Base-by-base conservation (phyloP, 148 eudicot species). In the Mesembryanthemum crystallinum region DNA sequence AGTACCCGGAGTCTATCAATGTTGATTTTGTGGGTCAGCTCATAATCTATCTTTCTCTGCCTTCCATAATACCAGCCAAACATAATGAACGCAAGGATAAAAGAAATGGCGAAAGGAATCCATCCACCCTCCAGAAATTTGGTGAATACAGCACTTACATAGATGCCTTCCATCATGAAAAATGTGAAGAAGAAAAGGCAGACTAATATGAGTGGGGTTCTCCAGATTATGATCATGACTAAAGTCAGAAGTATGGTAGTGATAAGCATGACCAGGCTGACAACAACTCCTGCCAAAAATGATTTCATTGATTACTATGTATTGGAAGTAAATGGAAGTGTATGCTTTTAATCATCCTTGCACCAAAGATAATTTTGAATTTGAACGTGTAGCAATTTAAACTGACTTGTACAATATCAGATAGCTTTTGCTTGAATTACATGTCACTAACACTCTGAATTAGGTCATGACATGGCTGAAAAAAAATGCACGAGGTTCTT, bases 111-210 rank as follows among this genome's bases (percentile, higher is more conserved):
- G 32, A 90, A 90, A 25, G 94, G 94, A 61, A 90, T 87, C 94
- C 94, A 90, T 45, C 92, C 94, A 18, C 94, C 92, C 80, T 90
- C 88, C 23, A 76, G 85, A 42, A 90, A 72, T 78, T 90, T 90
- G 68, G 85, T 90, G 60, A 82, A 78, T 43, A 88, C 88, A 1
- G 92, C 85, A 72, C 89, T 88, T 13, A 88, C 85, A 25, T 88
- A 88, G 8, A 85, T 35, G 45, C 83, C 78, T 80, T 90, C 95
- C 88, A 88, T 77, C 15, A 75, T 67, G 24, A 88, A 76, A 39
- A 86, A 90, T 58, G 82, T 71, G 24, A 77, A 21, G 75, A 81
- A 81, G 82, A 73, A 90, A 52, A 90, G 88, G 35, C 81, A 74
- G 14, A 85, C 86, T 30, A 87, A 75, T 47, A 81, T 72, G 1